These are phyloP conservation scores for Entophlyctis luteolus DNA, from an alignment of 192 early-diverging fungal genomes.

Conservation along the genomic window DNA sequence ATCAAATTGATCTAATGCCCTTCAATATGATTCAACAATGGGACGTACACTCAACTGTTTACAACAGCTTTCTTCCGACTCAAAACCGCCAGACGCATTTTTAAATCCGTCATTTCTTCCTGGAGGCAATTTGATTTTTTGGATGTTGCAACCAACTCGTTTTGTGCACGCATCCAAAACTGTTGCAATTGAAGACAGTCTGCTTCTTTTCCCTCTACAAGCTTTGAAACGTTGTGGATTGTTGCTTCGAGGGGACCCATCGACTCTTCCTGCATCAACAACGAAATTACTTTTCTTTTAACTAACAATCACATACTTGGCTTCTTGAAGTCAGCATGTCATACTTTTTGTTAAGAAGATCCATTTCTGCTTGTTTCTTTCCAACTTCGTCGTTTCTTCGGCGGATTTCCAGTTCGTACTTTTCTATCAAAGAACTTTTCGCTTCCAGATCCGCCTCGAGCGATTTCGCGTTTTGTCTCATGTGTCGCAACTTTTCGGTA, in stretches of 20 bases:
- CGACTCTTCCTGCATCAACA: slow-evolving; percentile 42
- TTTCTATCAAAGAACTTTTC: slow-evolving; percentile 54
- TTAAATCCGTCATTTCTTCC: slow-evolving; percentile 50
- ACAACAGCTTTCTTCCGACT: slow-evolving; percentile 58
- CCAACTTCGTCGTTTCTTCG: slow-evolving; percentile 54
- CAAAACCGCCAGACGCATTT: slow-evolving; percentile 54
- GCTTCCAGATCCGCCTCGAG: slow-evolving; percentile 45
- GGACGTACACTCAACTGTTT: slow-evolving; percentile 39
- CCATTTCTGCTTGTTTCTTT: slow-evolving; percentile 60
- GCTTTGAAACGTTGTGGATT: slow-evolving; percentile 58
- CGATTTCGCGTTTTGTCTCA: slow-evolving; percentile 35
- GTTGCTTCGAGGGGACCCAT: slow-evolving; percentile 61
- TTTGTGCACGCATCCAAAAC: slow-evolving; percentile 60
- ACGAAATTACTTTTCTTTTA: neutral
- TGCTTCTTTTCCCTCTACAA: slow-evolving; percentile 47
- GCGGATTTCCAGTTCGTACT: slow-evolving; percentile 61
- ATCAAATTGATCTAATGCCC: slow-evolving; percentile 44
- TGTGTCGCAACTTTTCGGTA: slow-evolving; percentile 20
- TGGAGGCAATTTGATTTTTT: slow-evolving; percentile 43
- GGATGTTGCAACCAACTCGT: slow-evolving; percentile 51
- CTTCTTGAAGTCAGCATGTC: slow-evolving; percentile 46
- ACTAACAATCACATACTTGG: slow-evolving; percentile 28
- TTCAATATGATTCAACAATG: neutral
- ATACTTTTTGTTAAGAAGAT: slow-evolving; percentile 61
- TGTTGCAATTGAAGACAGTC: slow-evolving; percentile 53